A percentile compares a stretch with the other conserved stretches of the same genome.
These are phyloP conservation scores for Chrysanthemum lavandulifolium DNA, from an alignment of 129 eudicot genomes.

Conservation along the genomic window DNA sequence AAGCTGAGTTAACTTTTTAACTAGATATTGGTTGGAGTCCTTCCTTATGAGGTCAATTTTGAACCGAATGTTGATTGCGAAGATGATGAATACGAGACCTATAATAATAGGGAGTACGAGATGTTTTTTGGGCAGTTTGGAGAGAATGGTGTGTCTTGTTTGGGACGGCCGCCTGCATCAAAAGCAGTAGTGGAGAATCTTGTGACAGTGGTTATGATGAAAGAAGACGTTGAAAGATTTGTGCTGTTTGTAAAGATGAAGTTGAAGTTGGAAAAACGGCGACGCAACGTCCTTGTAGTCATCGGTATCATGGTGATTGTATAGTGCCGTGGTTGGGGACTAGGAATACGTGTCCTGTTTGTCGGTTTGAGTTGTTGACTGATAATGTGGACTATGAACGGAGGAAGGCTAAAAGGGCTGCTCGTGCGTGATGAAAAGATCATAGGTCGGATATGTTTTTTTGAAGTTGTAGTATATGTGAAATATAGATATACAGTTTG, in stretches of 20 bases:
- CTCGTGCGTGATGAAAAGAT: constrained; percentile 15
- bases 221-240: constrained; percentile 15
- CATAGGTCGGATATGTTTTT: neutral
- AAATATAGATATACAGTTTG: neutral
- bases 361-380: constrained; percentile 52
- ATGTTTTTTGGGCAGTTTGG: constrained; percentile 60
- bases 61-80: constrained; percentile 34
- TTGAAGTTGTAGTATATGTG: neutral
- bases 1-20: too few species aligned
- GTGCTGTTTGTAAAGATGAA: constrained; percentile 59
- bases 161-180: constrained; percentile 69
- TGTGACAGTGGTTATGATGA: constrained; percentile 25
- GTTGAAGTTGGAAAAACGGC: constrained; percentile 39
- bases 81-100: constrained; percentile 38
- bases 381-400: constrained; percentile 53
- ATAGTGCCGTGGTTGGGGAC: constrained; percentile 53
- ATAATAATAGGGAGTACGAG: constrained; percentile 43
- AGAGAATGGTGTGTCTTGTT: constrained; percentile 33
- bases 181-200: constrained; percentile 43
- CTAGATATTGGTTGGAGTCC: too few species aligned
- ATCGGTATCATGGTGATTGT: constrained; percentile 52
- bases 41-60: constrained; percentile 12
- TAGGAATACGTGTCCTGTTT: constrained; percentile 59
- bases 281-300: constrained; percentile 46
- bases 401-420: constrained; percentile 25